Evolutionary conservation across 1,284 basidiomycete genomes (phyloP).

Genomic region (Phylloporus sp.): DNA sequence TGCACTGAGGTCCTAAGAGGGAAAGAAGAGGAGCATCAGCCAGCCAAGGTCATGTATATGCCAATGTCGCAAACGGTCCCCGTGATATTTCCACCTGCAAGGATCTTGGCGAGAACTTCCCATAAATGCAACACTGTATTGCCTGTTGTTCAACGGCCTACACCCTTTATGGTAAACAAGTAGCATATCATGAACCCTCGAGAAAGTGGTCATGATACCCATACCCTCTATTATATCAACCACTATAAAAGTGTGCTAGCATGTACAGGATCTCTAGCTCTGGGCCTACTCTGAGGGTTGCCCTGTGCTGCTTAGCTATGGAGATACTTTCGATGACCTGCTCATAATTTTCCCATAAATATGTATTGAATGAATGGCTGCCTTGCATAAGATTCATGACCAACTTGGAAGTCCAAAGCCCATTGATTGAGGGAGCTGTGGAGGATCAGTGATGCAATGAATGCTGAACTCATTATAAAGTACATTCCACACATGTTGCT

Average conservation of each 20-base stretch:
- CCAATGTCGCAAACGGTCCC: conserved; percentile 93
- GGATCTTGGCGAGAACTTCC: conserved; percentile 89
- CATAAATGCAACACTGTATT: conserved; percentile 96
- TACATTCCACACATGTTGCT: conserved; percentile 58
- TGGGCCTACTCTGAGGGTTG: conserved; percentile 94
- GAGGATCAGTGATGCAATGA: conserved; percentile 14
- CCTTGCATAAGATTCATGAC: not conserved
- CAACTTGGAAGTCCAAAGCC: conserved; percentile 91
- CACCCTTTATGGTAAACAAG: not conserved
- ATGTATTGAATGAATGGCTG: not conserved
- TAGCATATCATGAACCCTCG: conserved; percentile 60
- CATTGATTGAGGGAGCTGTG: conserved; percentile 92
- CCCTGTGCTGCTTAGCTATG: conserved; percentile 88
- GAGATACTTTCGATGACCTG: conserved; percentile 90
- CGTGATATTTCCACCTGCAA: conserved; percentile 75
- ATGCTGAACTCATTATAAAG: not conserved
- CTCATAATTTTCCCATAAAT: conserved; percentile 87
- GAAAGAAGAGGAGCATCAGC: no score
- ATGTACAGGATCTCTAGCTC: conserved; percentile 96
- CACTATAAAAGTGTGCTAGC: not conserved
- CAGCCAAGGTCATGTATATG: conserved; percentile 84
- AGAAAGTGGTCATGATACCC: conserved; percentile 95
- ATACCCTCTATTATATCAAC: conserved; percentile 69
- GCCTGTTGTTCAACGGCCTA: conserved; percentile 60
- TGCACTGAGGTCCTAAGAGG: conserved; percentile 50